phyloP scores from a whole-genome alignment of 1,284 basidiomycete genomes.

The Fistulinella cinereoalba region DNA sequence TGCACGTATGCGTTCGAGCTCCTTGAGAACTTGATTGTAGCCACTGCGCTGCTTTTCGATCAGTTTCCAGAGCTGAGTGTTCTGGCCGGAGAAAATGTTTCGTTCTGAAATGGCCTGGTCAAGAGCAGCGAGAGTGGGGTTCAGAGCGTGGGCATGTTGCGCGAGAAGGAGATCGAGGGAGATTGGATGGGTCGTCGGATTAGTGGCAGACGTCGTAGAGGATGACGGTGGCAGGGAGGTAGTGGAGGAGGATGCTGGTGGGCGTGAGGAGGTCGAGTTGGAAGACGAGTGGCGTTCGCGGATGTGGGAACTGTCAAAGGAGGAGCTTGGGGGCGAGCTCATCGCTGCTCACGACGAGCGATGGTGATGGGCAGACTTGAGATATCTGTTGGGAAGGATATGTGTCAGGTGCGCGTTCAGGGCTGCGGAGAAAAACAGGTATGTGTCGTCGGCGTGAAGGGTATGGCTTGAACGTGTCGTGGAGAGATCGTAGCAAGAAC shows the following conservation, averaged over 20 bases:
- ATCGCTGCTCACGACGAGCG: slow-evolving; percentile 5
- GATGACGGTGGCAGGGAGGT: slow-evolving; percentile 30
- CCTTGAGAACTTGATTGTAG: slow-evolving; percentile 71
- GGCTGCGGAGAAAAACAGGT: too few relatives aligned
- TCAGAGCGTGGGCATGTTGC: slow-evolving; percentile 46
- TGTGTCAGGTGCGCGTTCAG: too few relatives aligned
- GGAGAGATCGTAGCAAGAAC: slow-evolving; percentile 3
- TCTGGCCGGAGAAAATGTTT: slow-evolving; percentile 76
- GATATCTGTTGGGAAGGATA: too few relatives aligned
- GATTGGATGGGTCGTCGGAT: slow-evolving; percentile 39
- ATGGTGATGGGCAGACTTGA: background rate
- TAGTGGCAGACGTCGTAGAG: slow-evolving; percentile 21
- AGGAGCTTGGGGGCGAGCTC: slow-evolving; percentile 15
- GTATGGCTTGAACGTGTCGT: too few relatives aligned
- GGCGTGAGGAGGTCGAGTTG: slow-evolving; percentile 23
- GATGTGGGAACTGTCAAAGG: slow-evolving; percentile 11
- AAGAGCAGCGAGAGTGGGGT: slow-evolving; percentile 66
- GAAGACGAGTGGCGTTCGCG: slow-evolving; percentile 31
- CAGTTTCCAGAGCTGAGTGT: slow-evolving; percentile 87
- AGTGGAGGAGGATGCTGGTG: slow-evolving; percentile 20
- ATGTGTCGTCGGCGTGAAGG: too few relatives aligned
- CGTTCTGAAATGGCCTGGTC: slow-evolving; percentile 74
- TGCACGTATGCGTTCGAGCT: slow-evolving; percentile 74
- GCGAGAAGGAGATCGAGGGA: slow-evolving; percentile 57
- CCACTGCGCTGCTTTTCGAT: slow-evolving; percentile 82